These are phyloP conservation scores for Saccharomyces kudriavzevii DNA, from an alignment of 805 yeast genomes.

Conservation along the genomic window DNA sequence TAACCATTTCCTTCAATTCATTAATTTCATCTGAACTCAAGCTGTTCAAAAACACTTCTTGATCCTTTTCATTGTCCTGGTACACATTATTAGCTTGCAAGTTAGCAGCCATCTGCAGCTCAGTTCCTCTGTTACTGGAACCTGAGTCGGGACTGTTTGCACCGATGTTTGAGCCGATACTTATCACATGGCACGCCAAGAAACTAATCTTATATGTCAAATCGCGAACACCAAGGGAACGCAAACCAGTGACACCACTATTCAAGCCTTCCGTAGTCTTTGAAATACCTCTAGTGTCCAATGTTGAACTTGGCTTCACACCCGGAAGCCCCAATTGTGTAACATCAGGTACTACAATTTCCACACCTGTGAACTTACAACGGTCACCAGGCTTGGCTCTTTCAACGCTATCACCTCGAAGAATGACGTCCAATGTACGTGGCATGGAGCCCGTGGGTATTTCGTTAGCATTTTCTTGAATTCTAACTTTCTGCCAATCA, in stretches of 20 bases:
- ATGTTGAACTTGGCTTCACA: conserved; percentile 72
- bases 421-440: conserved; percentile 82
- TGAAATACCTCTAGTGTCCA: conserved; percentile 48
- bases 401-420: conserved; percentile 91
- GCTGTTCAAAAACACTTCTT: conserved; percentile 70
- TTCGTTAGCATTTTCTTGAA: conserved; percentile 93
- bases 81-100: conserved; percentile 19
- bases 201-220: conserved; percentile 87
- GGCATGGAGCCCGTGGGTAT: conserved; percentile 99
- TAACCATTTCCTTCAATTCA: conserved; percentile 84
- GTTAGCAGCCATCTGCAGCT: conserved; percentile 22
- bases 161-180: conserved; percentile 35
- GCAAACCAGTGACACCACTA: conserved; percentile 83
- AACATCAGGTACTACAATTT: conserved; percentile 90
- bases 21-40: conserved; percentile 74
- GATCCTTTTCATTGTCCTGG: conserved; percentile 56
- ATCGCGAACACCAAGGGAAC: conserved; percentile 88
- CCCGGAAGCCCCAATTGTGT: conserved; percentile 94
- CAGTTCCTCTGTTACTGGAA: conserved; percentile 12
- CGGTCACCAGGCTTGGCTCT: conserved; percentile 96
- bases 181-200: conserved; percentile 81
- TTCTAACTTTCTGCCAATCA: conserved; percentile 94
- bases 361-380: conserved; percentile 88
- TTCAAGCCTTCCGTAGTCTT: conserved; percentile 54
- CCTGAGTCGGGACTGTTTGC: conserved; percentile 1